Evolutionary conservation across 169 alveolate species (phyloP).

Genomic region (Eimeria maxima): DNA sequence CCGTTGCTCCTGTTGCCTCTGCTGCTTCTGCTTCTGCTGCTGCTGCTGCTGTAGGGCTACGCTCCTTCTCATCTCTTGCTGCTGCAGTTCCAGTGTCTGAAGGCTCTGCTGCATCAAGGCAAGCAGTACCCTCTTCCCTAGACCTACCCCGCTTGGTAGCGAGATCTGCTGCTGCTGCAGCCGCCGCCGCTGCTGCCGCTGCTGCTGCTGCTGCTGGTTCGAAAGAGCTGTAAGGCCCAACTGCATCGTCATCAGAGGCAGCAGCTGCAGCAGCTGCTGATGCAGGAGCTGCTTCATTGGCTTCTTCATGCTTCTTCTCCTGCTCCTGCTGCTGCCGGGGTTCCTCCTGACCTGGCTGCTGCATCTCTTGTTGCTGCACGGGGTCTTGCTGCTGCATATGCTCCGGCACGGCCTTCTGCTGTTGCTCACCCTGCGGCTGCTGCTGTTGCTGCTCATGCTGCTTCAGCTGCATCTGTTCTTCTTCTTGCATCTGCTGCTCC

Average conservation of each 20-base stretch:
- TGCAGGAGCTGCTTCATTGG: neutral
- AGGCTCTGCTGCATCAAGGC: neutral
- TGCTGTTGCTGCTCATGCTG: too few species aligned
- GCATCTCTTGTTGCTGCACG: neutral
- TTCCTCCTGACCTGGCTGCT: neutral
- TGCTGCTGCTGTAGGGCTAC: too few species aligned
- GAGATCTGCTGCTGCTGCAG: neutral
- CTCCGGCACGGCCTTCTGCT: too few species aligned
- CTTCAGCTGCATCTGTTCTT: neutral
- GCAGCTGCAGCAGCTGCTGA: neutral
- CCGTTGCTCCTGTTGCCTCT: neutral
- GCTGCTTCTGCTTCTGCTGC: neutral
- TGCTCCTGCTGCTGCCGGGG: neutral
- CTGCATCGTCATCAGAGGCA: neutral
- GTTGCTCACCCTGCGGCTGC: too few species aligned
- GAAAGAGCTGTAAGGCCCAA: neutral
- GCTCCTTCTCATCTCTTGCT: neutral
- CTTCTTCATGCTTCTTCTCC: neutral
- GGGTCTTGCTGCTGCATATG: too few species aligned
- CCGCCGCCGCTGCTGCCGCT: neutral
- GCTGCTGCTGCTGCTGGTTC: neutral
- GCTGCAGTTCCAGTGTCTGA: neutral
- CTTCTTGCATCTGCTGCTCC: neutral
- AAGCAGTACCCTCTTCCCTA: neutral
- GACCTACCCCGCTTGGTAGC: too few species aligned